These are phyloP conservation scores for Lecanicillium sp. DNA, from an alignment of 2,329 filamentous ascomycete genomes.

Conservation along the genomic window DNA sequence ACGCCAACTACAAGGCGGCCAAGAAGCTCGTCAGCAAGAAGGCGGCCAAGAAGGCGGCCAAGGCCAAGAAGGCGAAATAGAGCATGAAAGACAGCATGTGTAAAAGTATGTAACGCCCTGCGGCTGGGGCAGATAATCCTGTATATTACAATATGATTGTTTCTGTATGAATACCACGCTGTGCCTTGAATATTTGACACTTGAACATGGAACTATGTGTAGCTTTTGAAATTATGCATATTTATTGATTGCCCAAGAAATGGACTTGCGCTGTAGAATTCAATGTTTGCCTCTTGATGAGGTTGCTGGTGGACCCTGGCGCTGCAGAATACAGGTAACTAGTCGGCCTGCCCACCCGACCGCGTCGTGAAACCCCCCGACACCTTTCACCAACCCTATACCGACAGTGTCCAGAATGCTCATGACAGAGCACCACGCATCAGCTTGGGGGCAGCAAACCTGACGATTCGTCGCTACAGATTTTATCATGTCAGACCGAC, in stretches of 20 bases:
- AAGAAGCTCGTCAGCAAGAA: slow-evolving; percentile 31
- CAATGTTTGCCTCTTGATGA: no score
- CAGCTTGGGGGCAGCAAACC: no score
- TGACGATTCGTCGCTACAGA: no score
- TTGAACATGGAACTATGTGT: no score
- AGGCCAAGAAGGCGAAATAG: slow-evolving; percentile 27
- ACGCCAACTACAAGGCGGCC: slow-evolving; percentile 21
- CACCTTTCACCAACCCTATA: neutral
- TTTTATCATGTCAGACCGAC: no score
- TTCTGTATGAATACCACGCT: neutral
- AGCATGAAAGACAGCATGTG: neutral
- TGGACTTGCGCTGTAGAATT: no score
- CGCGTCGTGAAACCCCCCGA: neutral
- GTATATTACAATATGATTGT: slow-evolving; percentile 7
- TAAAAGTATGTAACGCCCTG: slow-evolving; percentile 1
- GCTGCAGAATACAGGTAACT: neutral
- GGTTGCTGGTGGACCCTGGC: neutral
- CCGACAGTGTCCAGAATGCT: no score
- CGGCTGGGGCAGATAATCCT: neutral
- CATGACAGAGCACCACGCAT: no score
- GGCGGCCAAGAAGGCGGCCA: slow-evolving; percentile 28
- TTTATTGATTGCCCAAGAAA: no score
- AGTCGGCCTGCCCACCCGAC: neutral
- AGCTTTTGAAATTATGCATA: no score
- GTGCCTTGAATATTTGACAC: no score